Evolutionary conservation across 2,329 filamentous ascomycete genomes (phyloP), one percentile per base, ranked within the genome.

Genomic region (Botrytis deweyae): DNA sequence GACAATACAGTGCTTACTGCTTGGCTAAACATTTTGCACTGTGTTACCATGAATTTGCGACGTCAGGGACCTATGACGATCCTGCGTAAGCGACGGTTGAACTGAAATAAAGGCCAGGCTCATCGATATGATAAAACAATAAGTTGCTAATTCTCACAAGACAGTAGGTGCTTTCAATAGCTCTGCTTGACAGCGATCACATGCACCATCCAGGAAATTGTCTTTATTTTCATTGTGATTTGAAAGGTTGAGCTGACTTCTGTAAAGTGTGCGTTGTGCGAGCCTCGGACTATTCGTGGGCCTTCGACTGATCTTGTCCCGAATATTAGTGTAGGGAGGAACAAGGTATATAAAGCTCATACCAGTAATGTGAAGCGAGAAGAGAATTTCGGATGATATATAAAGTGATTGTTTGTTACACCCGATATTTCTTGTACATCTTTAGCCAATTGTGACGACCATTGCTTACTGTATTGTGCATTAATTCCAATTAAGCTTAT

Each of bases 401-500:
- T 40, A 52, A 10, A 38, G 36, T 55, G 16, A 68, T 20, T 4
- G 36, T 36, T 55, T 49, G 65, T 58, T 58, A 52, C 40, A 71
- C 33, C 42, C 42, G 36, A 68, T 42, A 10, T 9, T 68, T 52
- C 25, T 52, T 42, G 49, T 58, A 55, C 10, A 36, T 58, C 25
- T 55, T 18, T 16, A 42, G 25, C 22, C 29, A 71, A 38, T 46
- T 46, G 22, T 61, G 18, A 64, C 46, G 18, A 64, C 46, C 12
- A 33, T 18, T 40, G 59, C 69, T 71, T 65, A 71, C 29, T 71
- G 42, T 52, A 29, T 64, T 20, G 40, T 49, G 38, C 25, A 52
- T 12, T 52, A 1, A 49, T 9, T 29, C 29, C 20, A 33, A 72
- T 72, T 67, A 72, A 72, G 70, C 49, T 61, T 72, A 61, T 72